Percentiles rank a stretch among this genome's conserved stretches.
These are phyloP conservation scores for Gonium pectorale DNA, from an alignment of 139 green algal species.

Conservation along the genomic window DNA sequence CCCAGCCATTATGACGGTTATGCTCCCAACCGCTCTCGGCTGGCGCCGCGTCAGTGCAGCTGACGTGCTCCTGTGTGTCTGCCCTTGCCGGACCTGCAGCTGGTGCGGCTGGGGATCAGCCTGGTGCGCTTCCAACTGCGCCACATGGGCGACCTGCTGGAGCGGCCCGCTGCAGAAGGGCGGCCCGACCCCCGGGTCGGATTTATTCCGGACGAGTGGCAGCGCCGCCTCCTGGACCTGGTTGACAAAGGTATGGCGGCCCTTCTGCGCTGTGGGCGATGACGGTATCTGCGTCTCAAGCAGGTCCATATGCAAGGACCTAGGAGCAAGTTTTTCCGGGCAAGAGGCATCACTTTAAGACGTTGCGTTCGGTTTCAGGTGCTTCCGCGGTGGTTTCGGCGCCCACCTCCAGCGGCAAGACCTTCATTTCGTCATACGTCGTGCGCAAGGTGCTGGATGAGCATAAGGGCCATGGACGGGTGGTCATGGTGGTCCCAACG, in stretches of 20 bases:
- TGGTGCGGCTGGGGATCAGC: background rate
- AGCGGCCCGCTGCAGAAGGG: slow-evolving; percentile 10
- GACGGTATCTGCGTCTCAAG: too few species aligned
- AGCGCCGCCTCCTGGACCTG: slow-evolving; percentile 57
- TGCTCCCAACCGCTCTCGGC: too few species aligned
- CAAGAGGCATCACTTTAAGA: too few species aligned
- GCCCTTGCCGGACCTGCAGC: background rate
- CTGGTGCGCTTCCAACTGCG: slow-evolving; percentile 45
- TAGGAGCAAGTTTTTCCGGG: too few species aligned
- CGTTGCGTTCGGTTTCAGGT: too few species aligned
- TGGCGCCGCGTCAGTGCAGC: too few species aligned
- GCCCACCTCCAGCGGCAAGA: slow-evolving; percentile 70
- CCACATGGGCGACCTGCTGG: slow-evolving; percentile 50
- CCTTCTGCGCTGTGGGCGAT: too few species aligned
- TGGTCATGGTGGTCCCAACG: slow-evolving; percentile 66
- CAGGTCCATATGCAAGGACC: too few species aligned
- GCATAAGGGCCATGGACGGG: background rate
- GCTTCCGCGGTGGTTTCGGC: slow-evolving; percentile 57
- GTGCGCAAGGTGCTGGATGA: slow-evolving; percentile 56
- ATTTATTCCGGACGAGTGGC: slow-evolving; percentile 55
- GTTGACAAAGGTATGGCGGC: slow-evolving; percentile 51
- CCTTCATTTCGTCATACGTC: slow-evolving; percentile 70
- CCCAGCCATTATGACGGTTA: too few species aligned
- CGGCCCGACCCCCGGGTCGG: slow-evolving; percentile 38
- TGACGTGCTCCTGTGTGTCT: too few species aligned